phyloP scores from a whole-genome alignment of 1,284 basidiomycete species.

The Heterobasidion occidentale region DNA sequence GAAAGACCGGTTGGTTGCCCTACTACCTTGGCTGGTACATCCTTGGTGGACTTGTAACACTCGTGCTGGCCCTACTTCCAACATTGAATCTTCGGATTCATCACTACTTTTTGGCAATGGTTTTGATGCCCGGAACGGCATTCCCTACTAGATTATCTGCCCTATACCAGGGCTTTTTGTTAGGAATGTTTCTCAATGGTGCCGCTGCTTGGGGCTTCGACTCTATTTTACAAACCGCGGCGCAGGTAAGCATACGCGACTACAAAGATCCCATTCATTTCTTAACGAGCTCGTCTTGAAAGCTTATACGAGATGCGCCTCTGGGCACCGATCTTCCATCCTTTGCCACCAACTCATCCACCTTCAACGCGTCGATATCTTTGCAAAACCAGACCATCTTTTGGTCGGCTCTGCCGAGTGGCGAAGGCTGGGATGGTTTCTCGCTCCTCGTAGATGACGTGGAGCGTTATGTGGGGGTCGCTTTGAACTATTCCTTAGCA shows the following conservation, averaged over 20 bases:
- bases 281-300: slow-evolving; percentile 1
- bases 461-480: slow-evolving; percentile 60
- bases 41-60: slow-evolving; percentile 53
- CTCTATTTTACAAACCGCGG: slow-evolving; percentile 71
- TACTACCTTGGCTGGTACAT: slow-evolving; percentile 69
- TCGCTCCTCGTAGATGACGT: slow-evolving; percentile 82
- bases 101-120: slow-evolving; percentile 73
- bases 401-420: slow-evolving; percentile 52
- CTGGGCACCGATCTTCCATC: slow-evolving; percentile 61
- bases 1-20: slow-evolving; percentile 76
- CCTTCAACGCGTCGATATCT: slow-evolving; percentile 47
- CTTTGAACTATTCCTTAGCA: slow-evolving; percentile 61
- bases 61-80: slow-evolving; percentile 68
- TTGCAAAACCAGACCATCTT: slow-evolving; percentile 49
- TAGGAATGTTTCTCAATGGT: slow-evolving; percentile 79
- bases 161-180: slow-evolving; percentile 72
- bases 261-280: not conserved
- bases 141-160: slow-evolving; percentile 77
- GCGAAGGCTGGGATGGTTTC: slow-evolving; percentile 68
- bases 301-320: slow-evolving; percentile 71
- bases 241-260: slow-evolving; percentile 37
- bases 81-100: slow-evolving; percentile 60
- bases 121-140: slow-evolving; percentile 70
- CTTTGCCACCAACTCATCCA: slow-evolving; percentile 69
- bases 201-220: slow-evolving; percentile 75